These are phyloP conservation scores for Lactifluus hygrophoroides DNA, from an alignment of 768 basidiomycete genomes.

Conservation along the genomic window DNA sequence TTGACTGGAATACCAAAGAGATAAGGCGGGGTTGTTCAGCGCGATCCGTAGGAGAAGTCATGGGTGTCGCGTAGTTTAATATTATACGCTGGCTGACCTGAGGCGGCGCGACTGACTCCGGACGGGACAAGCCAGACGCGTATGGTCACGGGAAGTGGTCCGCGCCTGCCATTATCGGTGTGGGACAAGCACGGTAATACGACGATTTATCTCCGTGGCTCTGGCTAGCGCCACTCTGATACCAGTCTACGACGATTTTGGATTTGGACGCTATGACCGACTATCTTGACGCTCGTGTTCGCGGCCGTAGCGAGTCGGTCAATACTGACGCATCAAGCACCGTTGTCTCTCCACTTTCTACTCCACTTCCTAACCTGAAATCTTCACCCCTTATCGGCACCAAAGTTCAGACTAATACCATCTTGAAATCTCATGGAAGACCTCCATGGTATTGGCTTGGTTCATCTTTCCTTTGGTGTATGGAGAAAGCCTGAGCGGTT, in stretches of 20 bases:
- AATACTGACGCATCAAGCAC: slow-evolving; percentile 5
- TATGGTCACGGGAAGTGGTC: neutral
- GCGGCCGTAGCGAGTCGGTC: neutral
- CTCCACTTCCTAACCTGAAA: slow-evolving; percentile 7
- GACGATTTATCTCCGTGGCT: neutral
- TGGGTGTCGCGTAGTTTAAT: neutral
- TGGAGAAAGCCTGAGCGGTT: slow-evolving; percentile 10
- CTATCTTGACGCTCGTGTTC: slow-evolving; percentile 6
- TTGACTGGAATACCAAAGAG: slow-evolving; percentile 70
- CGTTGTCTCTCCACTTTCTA: slow-evolving; percentile 6
- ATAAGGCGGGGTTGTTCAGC: slow-evolving; percentile 55
- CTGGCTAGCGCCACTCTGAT: neutral
- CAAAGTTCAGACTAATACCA: slow-evolving; percentile 54
- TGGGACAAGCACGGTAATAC: neutral
- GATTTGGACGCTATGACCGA: slow-evolving; percentile 1
- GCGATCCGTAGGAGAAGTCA: slow-evolving; percentile 10
- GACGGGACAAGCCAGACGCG: slow-evolving; percentile 4
- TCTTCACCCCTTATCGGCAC: slow-evolving; percentile 3
- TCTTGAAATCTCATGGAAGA: slow-evolving; percentile 76
- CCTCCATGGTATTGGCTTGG: slow-evolving; percentile 58
- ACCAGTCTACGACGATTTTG: neutral
- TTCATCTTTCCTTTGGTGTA: neutral
- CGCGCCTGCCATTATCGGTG: too few species aligned
- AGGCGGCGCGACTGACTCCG: too few species aligned
- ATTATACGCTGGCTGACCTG: too few species aligned